A percentile compares a stretch with the other conserved stretches of the same genome.
Conservation (phyloP, 305 asterid species). For the Fraxinus albicans region DNA sequence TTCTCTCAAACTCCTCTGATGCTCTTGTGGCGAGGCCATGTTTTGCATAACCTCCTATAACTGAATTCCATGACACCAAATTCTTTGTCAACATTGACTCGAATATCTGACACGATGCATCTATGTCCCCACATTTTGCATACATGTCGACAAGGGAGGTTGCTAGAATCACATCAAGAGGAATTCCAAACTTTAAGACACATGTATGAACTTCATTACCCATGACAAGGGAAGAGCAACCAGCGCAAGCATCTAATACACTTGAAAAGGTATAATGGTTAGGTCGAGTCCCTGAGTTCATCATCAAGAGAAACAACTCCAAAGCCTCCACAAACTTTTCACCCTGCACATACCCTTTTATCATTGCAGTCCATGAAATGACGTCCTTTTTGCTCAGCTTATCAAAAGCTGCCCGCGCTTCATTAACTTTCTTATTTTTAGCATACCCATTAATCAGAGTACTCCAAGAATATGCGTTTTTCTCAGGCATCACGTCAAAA, state of each 20-base stretch:
- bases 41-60: slow-evolving; percentile 75
- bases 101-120: slow-evolving; percentile 53
- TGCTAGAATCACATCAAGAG: slow-evolving; percentile 56
- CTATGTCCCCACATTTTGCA: slow-evolving; percentile 76
- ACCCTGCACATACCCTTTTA: slow-evolving; percentile 62
- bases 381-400: slow-evolving; percentile 53
- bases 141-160: slow-evolving; percentile 87
- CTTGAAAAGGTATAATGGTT: slow-evolving; percentile 73
- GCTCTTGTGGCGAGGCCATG: slow-evolving; percentile 68
- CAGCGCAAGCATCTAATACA: slow-evolving; percentile 68
- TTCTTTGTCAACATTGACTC: slow-evolving; percentile 50
- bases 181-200: slow-evolving; percentile 56
- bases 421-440: slow-evolving; percentile 50
- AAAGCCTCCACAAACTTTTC: slow-evolving; percentile 51
- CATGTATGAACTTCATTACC: slow-evolving; percentile 67
- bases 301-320: slow-evolving; percentile 56
- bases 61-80: slow-evolving; percentile 78
- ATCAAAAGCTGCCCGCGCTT: slow-evolving; percentile 51
- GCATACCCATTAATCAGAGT: slow-evolving; percentile 67
- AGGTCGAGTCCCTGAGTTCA: slow-evolving; percentile 53
- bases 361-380: slow-evolving; percentile 83
- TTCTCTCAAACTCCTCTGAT: slow-evolving; percentile 54
- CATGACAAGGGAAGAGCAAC: slow-evolving; percentile 60
- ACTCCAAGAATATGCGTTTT: slow-evolving; percentile 68
- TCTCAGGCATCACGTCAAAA: slow-evolving; percentile 55